These are phyloP conservation scores for Pontederia paniculata DNA, from an alignment of 176 grass and related monocot species.

Conservation along the genomic window DNA sequence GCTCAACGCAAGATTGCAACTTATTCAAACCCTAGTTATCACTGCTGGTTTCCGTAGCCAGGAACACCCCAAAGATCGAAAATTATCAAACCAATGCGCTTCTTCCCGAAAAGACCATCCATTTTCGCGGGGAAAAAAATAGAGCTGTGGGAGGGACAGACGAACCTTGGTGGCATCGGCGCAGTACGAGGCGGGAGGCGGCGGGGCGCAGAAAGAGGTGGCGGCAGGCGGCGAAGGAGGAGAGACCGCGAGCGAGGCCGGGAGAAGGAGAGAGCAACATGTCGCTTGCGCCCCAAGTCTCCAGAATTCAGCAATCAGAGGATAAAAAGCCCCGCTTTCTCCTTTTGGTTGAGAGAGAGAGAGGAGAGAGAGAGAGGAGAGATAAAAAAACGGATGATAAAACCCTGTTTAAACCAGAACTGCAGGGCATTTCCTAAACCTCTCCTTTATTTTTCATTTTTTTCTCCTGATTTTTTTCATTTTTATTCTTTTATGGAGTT, in stretches of 20 bases:
- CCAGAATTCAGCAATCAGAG: not conserved
- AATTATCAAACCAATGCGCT: not conserved
- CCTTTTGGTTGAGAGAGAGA: not conserved
- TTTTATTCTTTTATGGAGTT: too few relatives aligned
- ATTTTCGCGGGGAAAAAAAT: not conserved
- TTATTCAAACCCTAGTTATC: not conserved
- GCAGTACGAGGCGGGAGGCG: constrained; percentile 8
- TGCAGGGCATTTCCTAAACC: too few relatives aligned
- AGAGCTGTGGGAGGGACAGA: not conserved
- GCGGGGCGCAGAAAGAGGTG: not conserved
- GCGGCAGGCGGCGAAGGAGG: constrained; percentile 19
- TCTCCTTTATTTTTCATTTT: too few relatives aligned
- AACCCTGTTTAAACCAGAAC: too few relatives aligned
- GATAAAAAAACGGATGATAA: too few relatives aligned
- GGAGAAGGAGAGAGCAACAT: constrained; percentile 12
- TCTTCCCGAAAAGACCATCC: not conserved
- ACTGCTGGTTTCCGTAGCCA: not conserved
- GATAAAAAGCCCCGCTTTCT: not conserved
- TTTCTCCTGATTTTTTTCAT: too few relatives aligned
- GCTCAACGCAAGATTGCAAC: not conserved
- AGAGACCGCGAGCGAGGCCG: constrained; percentile 25
- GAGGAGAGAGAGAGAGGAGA: too few relatives aligned
- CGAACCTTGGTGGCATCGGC: constrained; percentile 8
- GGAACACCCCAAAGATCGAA: not conserved
- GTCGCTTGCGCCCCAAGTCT: not conserved